Base-by-base conservation (phyloP, 305 asterid genomes). In the Lippia alba region DNA sequence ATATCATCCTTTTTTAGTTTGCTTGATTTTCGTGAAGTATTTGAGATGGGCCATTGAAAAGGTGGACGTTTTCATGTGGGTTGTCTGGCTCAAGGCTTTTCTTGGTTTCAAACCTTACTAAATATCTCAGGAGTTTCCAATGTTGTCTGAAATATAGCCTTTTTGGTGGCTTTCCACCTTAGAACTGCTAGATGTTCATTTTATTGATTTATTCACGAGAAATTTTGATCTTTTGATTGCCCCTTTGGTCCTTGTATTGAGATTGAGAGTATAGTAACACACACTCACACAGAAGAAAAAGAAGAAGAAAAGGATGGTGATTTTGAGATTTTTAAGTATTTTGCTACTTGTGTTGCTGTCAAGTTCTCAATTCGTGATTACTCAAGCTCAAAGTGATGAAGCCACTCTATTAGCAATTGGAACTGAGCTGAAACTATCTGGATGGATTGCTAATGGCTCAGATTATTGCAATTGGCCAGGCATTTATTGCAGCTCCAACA, bases 401-500 rank as follows among this genome's bases (percentile, higher is more conserved):
- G 70, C 74, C 18, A 76, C 78, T 45, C 51, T 92, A 66, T 10
- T 84, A 65, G 90, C 85, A 74, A 81, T 94, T 68, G 89, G 83
- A 14, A 72, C 76, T 56, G 98, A 88, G 73, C 71, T 92, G 18
- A 72, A 68, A 53, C 20, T 94, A 54, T 77, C 94, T 24, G 84
- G 74, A 15, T 94, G 99, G 99, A 77, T 74, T 60, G 71, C 49
- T 6, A 92, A 85, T 73, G 69, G 32, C 66, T 81, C 98, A 71
- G 80, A 79, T 72, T 79, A 74, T 67, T 94, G 99, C 78, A 76
- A 89, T 12, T 92, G 97, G 98, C 73, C 74, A 60, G 96, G 98
- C 44, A 70, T 94, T 83, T 78, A 78, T 68, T 94, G 99, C 89
- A 81, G 83, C 82, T 79, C 80, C 10, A 84, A 85, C 80, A 62